These are phyloP conservation scores for Gastrodia elata DNA, from an alignment of 106 monocot genomes.

Conservation along the genomic window DNA sequence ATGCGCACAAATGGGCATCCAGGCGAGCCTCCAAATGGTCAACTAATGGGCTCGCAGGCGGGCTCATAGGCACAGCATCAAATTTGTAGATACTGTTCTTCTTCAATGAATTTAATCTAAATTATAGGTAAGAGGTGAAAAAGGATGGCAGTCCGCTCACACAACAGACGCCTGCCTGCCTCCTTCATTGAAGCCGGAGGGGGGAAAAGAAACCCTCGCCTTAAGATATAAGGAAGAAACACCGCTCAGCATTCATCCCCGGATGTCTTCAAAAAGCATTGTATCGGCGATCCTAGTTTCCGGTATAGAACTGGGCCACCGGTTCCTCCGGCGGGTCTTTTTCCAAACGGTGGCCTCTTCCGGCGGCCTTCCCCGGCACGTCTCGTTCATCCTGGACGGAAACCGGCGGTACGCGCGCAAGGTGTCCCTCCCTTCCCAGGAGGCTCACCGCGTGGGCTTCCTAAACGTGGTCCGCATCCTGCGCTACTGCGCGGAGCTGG, in stretches of 20 bases:
- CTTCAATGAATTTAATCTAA: too few species aligned
- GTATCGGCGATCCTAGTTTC: background rate
- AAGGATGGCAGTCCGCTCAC: too few species aligned
- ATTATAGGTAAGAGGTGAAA: too few species aligned
- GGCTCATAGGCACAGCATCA: too few species aligned
- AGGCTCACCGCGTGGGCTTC: slow-evolving; percentile 20
- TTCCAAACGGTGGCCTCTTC: slow-evolving; percentile 26
- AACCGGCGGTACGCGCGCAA: slow-evolving; percentile 36
- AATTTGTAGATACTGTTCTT: too few species aligned
- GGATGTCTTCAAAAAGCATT: background rate
- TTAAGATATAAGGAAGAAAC: too few species aligned
- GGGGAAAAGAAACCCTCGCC: background rate
- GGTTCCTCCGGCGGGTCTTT: slow-evolving; percentile 15
- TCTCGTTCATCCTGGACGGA: slow-evolving; percentile 43
- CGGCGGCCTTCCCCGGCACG: slow-evolving; percentile 27
- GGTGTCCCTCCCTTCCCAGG: slow-evolving; percentile 4
- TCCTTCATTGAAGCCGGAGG: too few species aligned
- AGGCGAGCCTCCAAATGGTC: too few species aligned
- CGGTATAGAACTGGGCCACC: background rate
- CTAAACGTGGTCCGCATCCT: slow-evolving; percentile 17
- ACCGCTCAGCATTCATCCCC: too few species aligned
- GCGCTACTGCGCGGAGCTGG: slow-evolving; percentile 34
- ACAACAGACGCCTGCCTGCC: background rate
- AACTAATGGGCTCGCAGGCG: too few species aligned
- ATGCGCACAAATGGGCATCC: too few species aligned